Conservation (phyloP, 768 basidiomycete genomes). For the Tricholoma terreum region DNA sequence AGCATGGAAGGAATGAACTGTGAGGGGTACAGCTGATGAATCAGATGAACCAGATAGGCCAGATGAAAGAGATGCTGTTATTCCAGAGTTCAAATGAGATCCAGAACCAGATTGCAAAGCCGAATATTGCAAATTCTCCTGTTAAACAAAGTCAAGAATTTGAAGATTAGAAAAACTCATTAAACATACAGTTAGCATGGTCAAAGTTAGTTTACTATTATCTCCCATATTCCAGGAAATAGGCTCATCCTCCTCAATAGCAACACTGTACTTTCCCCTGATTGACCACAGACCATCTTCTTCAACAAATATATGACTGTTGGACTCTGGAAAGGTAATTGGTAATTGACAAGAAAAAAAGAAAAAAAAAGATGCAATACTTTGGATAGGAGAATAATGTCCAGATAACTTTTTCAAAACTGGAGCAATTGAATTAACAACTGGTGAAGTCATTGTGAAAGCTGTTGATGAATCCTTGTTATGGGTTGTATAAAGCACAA, state of each 20-base stretch:
- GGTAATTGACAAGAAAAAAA: not conserved
- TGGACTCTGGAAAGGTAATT: not conserved
- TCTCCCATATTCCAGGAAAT: not conserved
- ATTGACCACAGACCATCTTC: constrained; percentile 8
- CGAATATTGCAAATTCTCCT: not conserved
- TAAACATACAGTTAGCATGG: not conserved
- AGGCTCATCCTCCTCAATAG: not conserved
- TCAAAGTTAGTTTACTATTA: not conserved
- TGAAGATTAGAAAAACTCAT: not conserved
- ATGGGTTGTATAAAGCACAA: not conserved
- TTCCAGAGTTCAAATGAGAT: not conserved
- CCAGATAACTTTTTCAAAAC: no score
- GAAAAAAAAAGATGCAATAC: not conserved
- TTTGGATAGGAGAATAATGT: constrained; percentile 1
- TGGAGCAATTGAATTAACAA: no score
- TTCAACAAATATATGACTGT: constrained; percentile 2
- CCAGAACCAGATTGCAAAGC: not conserved
- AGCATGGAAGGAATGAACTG: not conserved
- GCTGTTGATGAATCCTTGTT: no score
- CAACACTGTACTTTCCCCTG: constrained; percentile 3
- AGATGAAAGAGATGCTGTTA: not conserved
- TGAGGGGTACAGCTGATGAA: not conserved
- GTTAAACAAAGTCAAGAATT: not conserved
- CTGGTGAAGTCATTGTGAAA: no score
- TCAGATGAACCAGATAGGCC: not conserved